A percentile compares a stretch with the other conserved stretches of the same genome.
phyloP scores from a whole-genome alignment of 2,329 filamentous ascomycete genomes.

The Botryotinia globosa region DNA sequence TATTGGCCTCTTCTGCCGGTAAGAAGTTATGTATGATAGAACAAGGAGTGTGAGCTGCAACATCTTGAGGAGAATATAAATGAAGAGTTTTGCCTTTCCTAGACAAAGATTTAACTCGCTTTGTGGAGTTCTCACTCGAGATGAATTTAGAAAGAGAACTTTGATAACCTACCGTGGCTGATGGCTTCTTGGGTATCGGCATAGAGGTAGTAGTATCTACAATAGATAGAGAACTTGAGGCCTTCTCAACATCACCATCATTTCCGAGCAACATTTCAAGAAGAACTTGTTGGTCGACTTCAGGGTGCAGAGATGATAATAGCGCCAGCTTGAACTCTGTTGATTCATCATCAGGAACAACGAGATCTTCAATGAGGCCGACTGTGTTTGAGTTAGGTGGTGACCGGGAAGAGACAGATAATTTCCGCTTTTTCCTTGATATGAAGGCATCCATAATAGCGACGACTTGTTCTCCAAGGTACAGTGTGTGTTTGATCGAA shows the following conservation, averaged over 20 bases:
- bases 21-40: conserved; percentile 92
- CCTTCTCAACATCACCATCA: conserved; percentile 70
- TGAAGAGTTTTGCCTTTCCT: conserved; percentile 81
- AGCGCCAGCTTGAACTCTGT: conserved; percentile 89
- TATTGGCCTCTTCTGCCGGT: conserved; percentile 65
- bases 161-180: conserved; percentile 51
- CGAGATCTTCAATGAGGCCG: conserved; percentile 32
- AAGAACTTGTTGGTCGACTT: conserved; percentile 60
- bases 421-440: conserved; percentile 52
- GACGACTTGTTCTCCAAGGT: not conserved
- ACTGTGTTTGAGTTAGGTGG: not conserved
- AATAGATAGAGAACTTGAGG: conserved; percentile 55
- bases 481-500: not conserved
- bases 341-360: conserved; percentile 56
- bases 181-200: conserved; percentile 34
- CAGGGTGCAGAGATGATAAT: conserved; percentile 72
- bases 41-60: conserved; percentile 82
- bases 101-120: conserved; percentile 54
- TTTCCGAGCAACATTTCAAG: conserved; percentile 77
- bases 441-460: conserved; percentile 57
- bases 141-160: conserved; percentile 58
- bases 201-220: conserved; percentile 11
- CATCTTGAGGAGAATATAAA: conserved; percentile 76
- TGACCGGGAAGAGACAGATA: conserved; percentile 27
- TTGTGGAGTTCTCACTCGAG: conserved; percentile 32